These are phyloP conservation scores for Agroathelia rolfsii DNA, from an alignment of 1,284 basidiomycete genomes.

Conservation along the genomic window DNA sequence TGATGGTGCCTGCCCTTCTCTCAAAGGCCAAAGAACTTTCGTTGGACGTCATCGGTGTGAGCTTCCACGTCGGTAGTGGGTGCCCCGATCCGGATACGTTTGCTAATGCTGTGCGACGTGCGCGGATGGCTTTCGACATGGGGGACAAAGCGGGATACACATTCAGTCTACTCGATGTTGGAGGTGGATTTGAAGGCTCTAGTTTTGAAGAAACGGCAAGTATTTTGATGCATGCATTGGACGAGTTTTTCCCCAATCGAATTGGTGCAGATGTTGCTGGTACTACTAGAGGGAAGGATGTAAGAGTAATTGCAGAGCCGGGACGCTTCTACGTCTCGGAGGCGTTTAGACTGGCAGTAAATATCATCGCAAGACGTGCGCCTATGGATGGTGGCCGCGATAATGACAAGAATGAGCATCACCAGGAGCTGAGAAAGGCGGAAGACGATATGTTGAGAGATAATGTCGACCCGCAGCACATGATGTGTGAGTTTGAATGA, in stretches of 20 bases:
- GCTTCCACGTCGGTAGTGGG: constrained; percentile 74
- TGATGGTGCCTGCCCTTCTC: constrained; percentile 54
- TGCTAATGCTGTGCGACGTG: constrained; percentile 57
- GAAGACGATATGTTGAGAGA: too few species aligned
- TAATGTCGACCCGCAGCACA: constrained; percentile 30
- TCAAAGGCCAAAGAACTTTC: constrained; percentile 48
- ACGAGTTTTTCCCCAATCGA: constrained; percentile 54
- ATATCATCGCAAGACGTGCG: constrained; percentile 61
- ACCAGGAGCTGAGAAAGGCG: constrained; percentile 20
- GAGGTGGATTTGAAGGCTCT: constrained; percentile 67
- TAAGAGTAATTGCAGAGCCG: constrained; percentile 68
- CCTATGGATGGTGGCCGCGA: constrained; percentile 23
- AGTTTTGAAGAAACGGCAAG: constrained; percentile 57
- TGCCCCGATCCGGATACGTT: constrained; percentile 66
- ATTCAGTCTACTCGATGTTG: constrained; percentile 62
- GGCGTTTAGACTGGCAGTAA: constrained; percentile 66
- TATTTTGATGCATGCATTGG: constrained; percentile 47
- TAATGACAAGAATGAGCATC: too few species aligned
- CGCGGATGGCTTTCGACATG: constrained; percentile 61
- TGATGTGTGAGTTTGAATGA: constrained; percentile 38
- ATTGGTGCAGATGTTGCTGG: too few species aligned
- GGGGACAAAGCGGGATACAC: constrained; percentile 53
- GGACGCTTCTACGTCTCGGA: constrained; percentile 64
- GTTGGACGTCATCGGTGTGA: constrained; percentile 65
- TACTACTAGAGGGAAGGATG: too few species aligned